Conservation (phyloP, 2,329 filamentous ascomycete genomes). For the Thelonectria olida region DNA sequence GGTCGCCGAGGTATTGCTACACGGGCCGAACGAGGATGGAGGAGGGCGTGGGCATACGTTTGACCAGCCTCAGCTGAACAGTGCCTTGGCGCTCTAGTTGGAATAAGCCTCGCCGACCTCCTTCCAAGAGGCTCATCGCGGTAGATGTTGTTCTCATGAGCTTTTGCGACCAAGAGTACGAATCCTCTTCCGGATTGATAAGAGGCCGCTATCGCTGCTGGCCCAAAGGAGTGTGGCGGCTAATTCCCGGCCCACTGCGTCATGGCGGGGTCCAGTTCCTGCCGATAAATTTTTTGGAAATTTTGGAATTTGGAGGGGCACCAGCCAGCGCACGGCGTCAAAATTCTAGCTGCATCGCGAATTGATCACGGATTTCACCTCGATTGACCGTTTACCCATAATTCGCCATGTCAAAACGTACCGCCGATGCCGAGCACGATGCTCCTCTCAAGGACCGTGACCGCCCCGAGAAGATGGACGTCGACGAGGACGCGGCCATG, state of each 20-base stretch:
- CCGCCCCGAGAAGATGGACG: slow-evolving; percentile 71
- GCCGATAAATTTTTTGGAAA: slow-evolving; percentile 14
- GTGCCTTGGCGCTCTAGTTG: no score
- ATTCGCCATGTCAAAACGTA: slow-evolving; percentile 30
- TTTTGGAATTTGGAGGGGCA: slow-evolving; percentile 23
- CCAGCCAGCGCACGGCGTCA: slow-evolving; percentile 4
- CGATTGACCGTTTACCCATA: no score
- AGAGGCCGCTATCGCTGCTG: not conserved
- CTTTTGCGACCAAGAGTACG: no score
- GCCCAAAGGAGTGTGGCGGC: not conserved
- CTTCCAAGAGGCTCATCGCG: no score
- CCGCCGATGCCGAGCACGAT: slow-evolving; percentile 47
- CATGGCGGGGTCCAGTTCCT: slow-evolving; percentile 16
- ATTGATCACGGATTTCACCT: no score
- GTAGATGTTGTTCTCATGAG: no score
- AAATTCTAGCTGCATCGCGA: slow-evolving; percentile 12
- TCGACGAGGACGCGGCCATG: slow-evolving; percentile 75
- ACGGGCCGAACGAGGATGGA: no score
- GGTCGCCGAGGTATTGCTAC: no score
- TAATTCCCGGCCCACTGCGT: slow-evolving; percentile 21
- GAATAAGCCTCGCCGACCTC: no score
- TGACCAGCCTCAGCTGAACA: no score
- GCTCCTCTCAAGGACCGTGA: slow-evolving; percentile 68
- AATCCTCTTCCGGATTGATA: no score
- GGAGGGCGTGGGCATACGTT: no score